Base-by-base conservation (phyloP, 805 yeast species). In the Yamadazyma takamatsuzukensis region DNA sequence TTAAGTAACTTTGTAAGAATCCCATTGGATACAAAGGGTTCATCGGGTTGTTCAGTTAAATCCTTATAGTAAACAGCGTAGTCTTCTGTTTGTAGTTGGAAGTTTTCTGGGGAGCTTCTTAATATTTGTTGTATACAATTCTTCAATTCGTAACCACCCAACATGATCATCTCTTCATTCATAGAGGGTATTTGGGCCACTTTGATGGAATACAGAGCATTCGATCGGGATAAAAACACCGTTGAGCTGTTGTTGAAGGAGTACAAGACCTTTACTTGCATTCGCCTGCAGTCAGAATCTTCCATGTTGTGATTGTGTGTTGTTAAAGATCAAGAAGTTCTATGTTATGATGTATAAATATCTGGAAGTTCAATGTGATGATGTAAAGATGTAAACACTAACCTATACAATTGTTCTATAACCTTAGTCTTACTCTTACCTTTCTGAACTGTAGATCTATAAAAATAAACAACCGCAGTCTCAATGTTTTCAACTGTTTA, bases 1-100 rank as follows among this genome's bases (percentile, higher is more conserved):
- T 47, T 27, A 13, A 63, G 40, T 18, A 65, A 45, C 6, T 50
- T 42, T 2, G 68, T 57, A 31, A 66, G 47, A 6, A 54, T 59
- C 4, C 72, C 72, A 39, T 62, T 60, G 4, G 68, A 57, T 6
- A 66, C 72, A 45, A 65, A 66, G 4, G 72, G 72, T 45, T 66
- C 72, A 32, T 66, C 71, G 3, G 72, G 72, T 44, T 66, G 72
- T 41, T 66, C 72, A 6, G 71, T 65, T 37, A 66, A 53, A 41
- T 66, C 72, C 34, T 66, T 64, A 49, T 66, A 65, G 47, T 66
- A 66, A 10, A 66, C 72, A 14, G 68, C 70, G 39, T 64, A 66
- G 41, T 66, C 72, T 35, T 64, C 64, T 2, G 56, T 41, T 25
- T 52, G 46, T 12, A 66, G 51, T 31, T 50, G 51, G 48, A 66